A percentile compares a stretch with the other conserved stretches of the same genome.
These are phyloP conservation scores for Ustilago nuda DNA, from an alignment of 1,284 basidiomycete genomes.

Conservation along the genomic window DNA sequence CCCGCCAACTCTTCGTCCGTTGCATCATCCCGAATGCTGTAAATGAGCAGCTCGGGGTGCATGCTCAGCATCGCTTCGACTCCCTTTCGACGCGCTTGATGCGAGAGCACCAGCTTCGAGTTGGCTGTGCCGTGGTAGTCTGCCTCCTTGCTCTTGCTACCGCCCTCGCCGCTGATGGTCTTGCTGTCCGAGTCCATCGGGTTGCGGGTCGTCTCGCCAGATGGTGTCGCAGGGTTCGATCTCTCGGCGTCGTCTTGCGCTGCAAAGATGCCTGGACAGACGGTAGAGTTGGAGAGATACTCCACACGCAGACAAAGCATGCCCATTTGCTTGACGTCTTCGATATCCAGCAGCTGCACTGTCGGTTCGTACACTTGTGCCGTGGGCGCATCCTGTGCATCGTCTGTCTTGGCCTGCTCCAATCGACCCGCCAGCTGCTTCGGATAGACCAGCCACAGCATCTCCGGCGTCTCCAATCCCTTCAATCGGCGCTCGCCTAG, in stretches of 20 bases:
- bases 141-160: background rate
- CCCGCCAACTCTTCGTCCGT: constrained; percentile 65
- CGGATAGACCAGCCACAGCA: constrained; percentile 86
- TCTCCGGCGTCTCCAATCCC: constrained; percentile 83
- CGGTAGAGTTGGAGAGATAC: constrained; percentile 77
- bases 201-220: constrained; percentile 25
- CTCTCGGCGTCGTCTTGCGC: constrained; percentile 35
- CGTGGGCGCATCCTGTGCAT: constrained; percentile 61
- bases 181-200: constrained; percentile 21
- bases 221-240: constrained; percentile 41
- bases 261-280: constrained; percentile 70
- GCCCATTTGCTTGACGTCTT: constrained; percentile 82
- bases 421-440: constrained; percentile 80
- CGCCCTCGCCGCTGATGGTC: background rate
- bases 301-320: constrained; percentile 85
- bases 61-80: constrained; percentile 56
- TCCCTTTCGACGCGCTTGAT: constrained; percentile 51
- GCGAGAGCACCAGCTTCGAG: constrained; percentile 21
- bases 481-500: constrained; percentile 94
- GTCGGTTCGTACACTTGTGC: constrained; percentile 69
- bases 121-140: background rate
- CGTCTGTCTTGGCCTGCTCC: constrained; percentile 73
- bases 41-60: constrained; percentile 62
- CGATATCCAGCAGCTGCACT: constrained; percentile 77
- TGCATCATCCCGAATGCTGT: constrained; percentile 65